Evolutionary conservation across 2,329 filamentous ascomycete genomes (phyloP).

Genomic region (Epichloe sibirici): DNA sequence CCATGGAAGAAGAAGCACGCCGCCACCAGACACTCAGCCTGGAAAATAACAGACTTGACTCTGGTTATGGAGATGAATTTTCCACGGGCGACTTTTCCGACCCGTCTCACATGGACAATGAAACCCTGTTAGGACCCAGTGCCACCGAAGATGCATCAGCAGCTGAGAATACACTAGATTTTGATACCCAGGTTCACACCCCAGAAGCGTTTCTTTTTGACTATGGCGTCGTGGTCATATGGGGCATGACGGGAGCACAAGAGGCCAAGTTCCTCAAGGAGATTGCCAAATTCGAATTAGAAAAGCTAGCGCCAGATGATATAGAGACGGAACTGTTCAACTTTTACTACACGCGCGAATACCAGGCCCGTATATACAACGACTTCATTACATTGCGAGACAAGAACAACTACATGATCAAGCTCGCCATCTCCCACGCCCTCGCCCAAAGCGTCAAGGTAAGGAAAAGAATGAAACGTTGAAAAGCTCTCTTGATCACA

Average conservation of each 20-base stretch:
- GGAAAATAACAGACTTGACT: conserved; percentile 26
- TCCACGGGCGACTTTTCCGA: conserved; percentile 15
- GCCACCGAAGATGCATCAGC: conserved; percentile 25
- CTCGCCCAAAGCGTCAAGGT: conserved; percentile 92
- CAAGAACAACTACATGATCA: conserved; percentile 96
- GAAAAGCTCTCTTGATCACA: background rate
- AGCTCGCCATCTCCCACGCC: conserved; percentile 90
- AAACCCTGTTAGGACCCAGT: conserved; percentile 23
- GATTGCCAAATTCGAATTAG: conserved; percentile 83
- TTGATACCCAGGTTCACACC: conserved; percentile 80
- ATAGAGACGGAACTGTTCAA: conserved; percentile 97
- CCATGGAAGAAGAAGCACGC: conserved; percentile 22
- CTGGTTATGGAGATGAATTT: conserved; percentile 19
- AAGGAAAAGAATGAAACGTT: conserved; percentile 7
- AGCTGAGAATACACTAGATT: conserved; percentile 47
- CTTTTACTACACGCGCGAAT: conserved; percentile 97
- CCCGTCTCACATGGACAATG: conserved; percentile 15
- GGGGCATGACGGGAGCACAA: conserved; percentile 89
- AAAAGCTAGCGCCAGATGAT: conserved; percentile 78
- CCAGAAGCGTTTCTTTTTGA: conserved; percentile 95
- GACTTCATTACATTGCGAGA: conserved; percentile 94
- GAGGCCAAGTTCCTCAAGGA: conserved; percentile 89
- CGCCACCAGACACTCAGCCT: conserved; percentile 51
- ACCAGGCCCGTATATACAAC: conserved; percentile 97
- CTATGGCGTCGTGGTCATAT: conserved; percentile 95